phyloP scores from a whole-genome alignment of 169 alveolate species.

The Plasmodium falciparum region DNA sequence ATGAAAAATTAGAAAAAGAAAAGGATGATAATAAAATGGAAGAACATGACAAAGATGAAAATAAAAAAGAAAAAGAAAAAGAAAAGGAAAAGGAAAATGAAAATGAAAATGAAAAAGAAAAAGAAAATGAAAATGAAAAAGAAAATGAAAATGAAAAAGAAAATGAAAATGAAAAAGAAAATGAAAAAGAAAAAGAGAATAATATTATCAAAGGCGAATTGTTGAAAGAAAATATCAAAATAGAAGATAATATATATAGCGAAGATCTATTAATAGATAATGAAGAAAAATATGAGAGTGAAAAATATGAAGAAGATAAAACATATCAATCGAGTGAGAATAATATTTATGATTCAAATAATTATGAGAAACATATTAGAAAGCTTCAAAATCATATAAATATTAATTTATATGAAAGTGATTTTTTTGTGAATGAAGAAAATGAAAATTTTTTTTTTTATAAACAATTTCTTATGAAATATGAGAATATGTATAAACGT shows the following conservation, averaged over 20 bases:
- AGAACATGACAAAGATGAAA: neutral
- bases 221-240: constrained; percentile 15
- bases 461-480: constrained; percentile 44
- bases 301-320: neutral
- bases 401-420: constrained; percentile 33
- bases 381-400: constrained; percentile 38
- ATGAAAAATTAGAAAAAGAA: neutral
- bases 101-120: constrained; percentile 25
- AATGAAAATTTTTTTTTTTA: constrained; percentile 69
- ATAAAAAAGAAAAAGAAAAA: constrained; percentile 52
- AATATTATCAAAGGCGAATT: neutral
- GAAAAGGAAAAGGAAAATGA: constrained; percentile 41
- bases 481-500: constrained; percentile 44
- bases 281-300: neutral
- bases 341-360: neutral
- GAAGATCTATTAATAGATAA: constrained; percentile 39
- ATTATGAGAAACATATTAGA: constrained; percentile 21
- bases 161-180: neutral
- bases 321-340: neutral
- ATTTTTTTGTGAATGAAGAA: constrained; percentile 67
- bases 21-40: neutral
- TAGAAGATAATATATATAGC: constrained; percentile 49
- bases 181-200: constrained; percentile 18
- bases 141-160: neutral
- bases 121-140: neutral